Conservation (phyloP, 1,139 yeast genomes). For the Pichia sp. region DNA sequence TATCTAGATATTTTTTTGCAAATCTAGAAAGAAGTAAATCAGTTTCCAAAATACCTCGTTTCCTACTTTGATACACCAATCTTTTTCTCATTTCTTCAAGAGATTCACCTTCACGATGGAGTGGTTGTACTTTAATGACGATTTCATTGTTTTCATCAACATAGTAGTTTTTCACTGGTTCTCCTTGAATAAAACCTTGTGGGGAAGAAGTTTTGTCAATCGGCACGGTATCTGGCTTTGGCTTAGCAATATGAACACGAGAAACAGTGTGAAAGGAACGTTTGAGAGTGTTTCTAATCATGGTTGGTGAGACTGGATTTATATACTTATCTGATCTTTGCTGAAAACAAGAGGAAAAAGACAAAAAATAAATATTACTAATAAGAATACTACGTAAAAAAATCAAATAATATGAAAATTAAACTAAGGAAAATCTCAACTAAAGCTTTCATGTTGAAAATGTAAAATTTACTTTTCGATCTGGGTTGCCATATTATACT, state of each 20-base stretch:
- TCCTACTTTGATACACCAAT: slow-evolving; percentile 82
- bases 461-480: no score
- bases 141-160: slow-evolving; percentile 30
- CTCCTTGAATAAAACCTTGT: slow-evolving; percentile 19
- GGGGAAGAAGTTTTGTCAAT: slow-evolving; percentile 14
- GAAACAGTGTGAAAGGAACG: slow-evolving; percentile 1
- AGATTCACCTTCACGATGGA: slow-evolving; percentile 69
- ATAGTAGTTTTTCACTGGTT: slow-evolving; percentile 18
- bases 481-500: background rate
- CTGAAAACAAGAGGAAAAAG: no score
- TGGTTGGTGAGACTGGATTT: background rate
- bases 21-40: slow-evolving; percentile 81
- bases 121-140: slow-evolving; percentile 61
- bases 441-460: no score
- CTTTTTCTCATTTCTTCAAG: slow-evolving; percentile 77
- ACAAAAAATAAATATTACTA: no score
- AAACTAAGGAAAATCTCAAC: no score
- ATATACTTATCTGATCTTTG: no score
- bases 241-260: slow-evolving; percentile 6
- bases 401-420: no score
- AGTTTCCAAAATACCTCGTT: slow-evolving; percentile 92
- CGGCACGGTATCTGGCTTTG: slow-evolving; percentile 12
- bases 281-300: slow-evolving; percentile 6
- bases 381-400: no score
- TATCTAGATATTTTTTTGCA: slow-evolving; percentile 64